A percentile compares a stretch with the other conserved stretches of the same genome.
Conservation (phyloP, 1,284 basidiomycete species). For the Golubevia sp. region DNA sequence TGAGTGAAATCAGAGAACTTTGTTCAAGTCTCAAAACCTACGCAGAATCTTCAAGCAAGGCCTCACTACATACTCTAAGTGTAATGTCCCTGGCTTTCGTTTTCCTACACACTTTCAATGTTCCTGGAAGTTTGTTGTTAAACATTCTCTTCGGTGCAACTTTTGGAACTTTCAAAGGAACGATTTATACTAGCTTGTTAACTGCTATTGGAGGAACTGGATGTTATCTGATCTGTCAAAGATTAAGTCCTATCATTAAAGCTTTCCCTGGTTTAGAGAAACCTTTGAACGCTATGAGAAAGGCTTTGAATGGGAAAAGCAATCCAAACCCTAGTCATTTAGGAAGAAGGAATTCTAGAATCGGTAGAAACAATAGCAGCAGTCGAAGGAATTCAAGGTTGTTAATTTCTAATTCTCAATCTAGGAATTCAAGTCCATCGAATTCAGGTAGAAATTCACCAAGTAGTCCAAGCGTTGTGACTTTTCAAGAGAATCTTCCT, state of each 20-base stretch:
- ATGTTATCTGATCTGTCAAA: slow-evolving; percentile 49
- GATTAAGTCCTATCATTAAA: slow-evolving; percentile 37
- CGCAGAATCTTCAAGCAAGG: slow-evolving; percentile 25
- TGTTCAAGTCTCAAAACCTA: slow-evolving; percentile 42
- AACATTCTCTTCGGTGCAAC: slow-evolving; percentile 59
- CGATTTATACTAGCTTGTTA: slow-evolving; percentile 46
- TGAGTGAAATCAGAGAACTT: slow-evolving; percentile 51
- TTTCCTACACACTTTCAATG: slow-evolving; percentile 57
- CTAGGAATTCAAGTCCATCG: too few species aligned
- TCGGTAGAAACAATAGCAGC: too few species aligned
- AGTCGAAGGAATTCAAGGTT: too few species aligned
- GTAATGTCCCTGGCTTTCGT: slow-evolving; percentile 49
- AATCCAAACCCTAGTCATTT: background rate
- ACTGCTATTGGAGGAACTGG: slow-evolving; percentile 52
- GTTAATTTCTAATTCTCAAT: too few species aligned
- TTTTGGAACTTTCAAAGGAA: slow-evolving; percentile 52
- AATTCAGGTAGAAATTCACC: too few species aligned
- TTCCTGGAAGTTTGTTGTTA: slow-evolving; percentile 33
- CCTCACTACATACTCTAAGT: slow-evolving; percentile 42
- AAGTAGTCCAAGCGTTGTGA: too few species aligned
- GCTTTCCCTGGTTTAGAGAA: slow-evolving; percentile 45
- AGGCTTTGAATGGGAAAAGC: slow-evolving; percentile 16
- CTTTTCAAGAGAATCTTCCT: too few species aligned
- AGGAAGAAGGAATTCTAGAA: too few species aligned
- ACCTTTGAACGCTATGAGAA: slow-evolving; percentile 44